These are phyloP conservation scores for Silene uniflora DNA, from an alignment of 148 eudicot species.

Conservation along the genomic window DNA sequence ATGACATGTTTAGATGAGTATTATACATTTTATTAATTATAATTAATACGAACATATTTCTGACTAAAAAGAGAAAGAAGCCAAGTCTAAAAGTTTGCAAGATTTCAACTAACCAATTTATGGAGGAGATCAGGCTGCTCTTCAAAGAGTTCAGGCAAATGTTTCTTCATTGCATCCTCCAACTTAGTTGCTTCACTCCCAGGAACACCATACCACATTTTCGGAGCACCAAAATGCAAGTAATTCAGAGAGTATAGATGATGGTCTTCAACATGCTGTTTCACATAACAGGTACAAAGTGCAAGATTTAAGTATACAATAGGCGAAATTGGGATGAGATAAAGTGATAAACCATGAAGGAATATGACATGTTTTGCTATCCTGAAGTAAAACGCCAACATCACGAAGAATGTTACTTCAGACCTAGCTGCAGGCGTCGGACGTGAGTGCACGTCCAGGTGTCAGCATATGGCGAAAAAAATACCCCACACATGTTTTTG, in stretches of 20 bases:
- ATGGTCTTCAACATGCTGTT: slow-evolving; percentile 98
- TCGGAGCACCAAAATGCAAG: slow-evolving; percentile 98
- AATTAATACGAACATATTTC: background rate
- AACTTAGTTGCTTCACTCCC: slow-evolving; percentile 70
- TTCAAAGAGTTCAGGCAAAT: slow-evolving; percentile 83
- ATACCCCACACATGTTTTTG: background rate
- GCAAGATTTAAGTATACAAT: background rate
- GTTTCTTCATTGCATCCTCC: slow-evolving; percentile 88
- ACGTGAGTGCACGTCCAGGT: background rate
- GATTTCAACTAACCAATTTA: slow-evolving; percentile 60
- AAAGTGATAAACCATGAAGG: background rate
- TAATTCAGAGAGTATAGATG: slow-evolving; percentile 87
- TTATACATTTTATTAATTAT: background rate
- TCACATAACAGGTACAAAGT: slow-evolving; percentile 16
- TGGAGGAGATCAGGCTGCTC: slow-evolving; percentile 99
- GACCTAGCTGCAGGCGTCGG: background rate
- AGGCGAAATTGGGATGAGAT: slow-evolving; percentile 6
- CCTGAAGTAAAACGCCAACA: background rate
- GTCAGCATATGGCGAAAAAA: background rate
- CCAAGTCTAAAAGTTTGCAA: too few species aligned
- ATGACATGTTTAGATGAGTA: background rate
- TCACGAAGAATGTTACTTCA: too few species aligned
- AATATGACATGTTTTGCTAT: background rate
- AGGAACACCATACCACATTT: slow-evolving; percentile 97
- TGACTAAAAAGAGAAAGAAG: too few species aligned